Conservation (phyloP, 139 green algal species). For the Chlorella sorokiniana region DNA sequence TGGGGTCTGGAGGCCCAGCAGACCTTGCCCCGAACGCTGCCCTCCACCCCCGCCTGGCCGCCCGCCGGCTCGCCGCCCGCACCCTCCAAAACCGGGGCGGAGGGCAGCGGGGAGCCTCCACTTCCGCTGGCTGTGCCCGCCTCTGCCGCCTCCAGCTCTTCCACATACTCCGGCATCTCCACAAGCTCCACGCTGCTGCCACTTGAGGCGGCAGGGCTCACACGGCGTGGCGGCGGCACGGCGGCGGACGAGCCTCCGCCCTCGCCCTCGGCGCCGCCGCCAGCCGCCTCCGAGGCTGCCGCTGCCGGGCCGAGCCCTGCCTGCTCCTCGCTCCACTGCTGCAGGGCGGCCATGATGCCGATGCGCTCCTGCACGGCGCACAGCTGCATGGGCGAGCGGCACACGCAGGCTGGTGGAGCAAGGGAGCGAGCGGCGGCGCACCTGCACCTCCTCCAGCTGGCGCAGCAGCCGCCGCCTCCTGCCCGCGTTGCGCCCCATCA, state of each 20-base stretch:
- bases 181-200: conserved; percentile 14
- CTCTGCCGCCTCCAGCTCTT: conserved; percentile 20
- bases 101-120: no score
- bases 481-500: conserved; percentile 2
- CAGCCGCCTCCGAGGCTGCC: no score
- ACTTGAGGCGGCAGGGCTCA: background rate
- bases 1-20: no score
- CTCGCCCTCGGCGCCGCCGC: background rate
- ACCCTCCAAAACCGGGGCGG: no score
- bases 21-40: no score
- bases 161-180: conserved; percentile 11
- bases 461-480: conserved; percentile 13
- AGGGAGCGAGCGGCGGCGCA: background rate
- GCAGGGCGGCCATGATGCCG: conserved; percentile 19
- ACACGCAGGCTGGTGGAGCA: background rate
- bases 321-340: conserved; percentile 22
- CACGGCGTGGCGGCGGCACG: conserved; percentile 7
- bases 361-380: conserved; percentile 7
- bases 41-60: background rate
- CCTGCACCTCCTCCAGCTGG: conserved; percentile 11
- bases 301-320: background rate
- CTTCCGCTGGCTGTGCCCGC: no score
- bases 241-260: background rate
- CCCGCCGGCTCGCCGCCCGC: background rate
- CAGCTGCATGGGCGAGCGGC: background rate